Conservation (phyloP, 345 rosid genomes). For the Cardamine chenopodiifolia region DNA sequence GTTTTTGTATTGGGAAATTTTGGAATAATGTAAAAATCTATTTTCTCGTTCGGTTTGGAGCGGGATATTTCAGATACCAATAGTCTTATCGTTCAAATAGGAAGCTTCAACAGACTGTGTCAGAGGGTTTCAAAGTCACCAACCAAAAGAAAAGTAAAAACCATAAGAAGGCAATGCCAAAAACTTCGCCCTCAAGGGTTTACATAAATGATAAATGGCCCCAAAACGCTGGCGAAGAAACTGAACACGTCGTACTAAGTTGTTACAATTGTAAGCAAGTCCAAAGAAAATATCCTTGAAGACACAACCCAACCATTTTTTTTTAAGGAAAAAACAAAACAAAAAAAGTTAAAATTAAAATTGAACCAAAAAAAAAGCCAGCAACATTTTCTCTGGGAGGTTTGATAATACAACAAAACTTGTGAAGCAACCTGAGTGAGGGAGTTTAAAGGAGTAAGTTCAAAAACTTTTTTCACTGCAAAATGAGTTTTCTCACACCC, state of each 20-base stretch:
- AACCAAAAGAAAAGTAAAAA: neutral
- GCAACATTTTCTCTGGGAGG: conserved; percentile 31
- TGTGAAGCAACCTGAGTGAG: conserved; percentile 35
- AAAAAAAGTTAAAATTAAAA: neutral
- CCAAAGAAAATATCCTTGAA: conserved; percentile 18
- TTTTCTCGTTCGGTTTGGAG: too few species aligned
- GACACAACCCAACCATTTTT: conserved; percentile 13
- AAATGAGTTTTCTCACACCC: conserved; percentile 27
- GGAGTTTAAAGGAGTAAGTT: conserved; percentile 19
- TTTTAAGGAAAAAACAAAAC: neutral
- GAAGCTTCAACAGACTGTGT: neutral
- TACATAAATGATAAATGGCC: conserved; percentile 20
- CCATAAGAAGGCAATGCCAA: conserved; percentile 4
- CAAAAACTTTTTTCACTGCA: conserved; percentile 32
- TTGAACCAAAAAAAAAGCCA: neutral
- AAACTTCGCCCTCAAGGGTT: conserved; percentile 24
- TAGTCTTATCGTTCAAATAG: too few species aligned
- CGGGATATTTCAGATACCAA: too few species aligned
- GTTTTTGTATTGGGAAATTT: too few species aligned
- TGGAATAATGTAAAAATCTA: too few species aligned
- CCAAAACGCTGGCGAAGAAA: conserved; percentile 20
- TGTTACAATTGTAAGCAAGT: conserved; percentile 28
- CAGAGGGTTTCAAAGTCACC: neutral
- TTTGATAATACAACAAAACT: conserved; percentile 42
- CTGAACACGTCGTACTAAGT: conserved; percentile 27